Conservation (phyloP, 2,329 filamentous ascomycete genomes). For the Neonectria hederae region DNA sequence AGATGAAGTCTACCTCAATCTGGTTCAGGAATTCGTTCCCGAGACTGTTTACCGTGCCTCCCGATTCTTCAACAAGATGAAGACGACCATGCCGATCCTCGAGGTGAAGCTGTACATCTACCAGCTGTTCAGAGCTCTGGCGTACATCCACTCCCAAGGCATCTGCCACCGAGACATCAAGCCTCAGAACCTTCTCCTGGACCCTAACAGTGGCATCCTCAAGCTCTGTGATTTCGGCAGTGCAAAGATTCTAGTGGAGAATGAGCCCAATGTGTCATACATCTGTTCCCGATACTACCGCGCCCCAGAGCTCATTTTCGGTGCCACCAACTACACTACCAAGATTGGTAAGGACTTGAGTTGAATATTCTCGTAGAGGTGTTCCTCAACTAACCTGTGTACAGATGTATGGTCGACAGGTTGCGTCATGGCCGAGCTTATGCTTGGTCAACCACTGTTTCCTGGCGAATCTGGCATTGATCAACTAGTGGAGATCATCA, state of each 20-base stretch:
- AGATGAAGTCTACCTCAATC: slow-evolving; percentile 98
- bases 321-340: slow-evolving; percentile 98
- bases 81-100: slow-evolving; percentile 98
- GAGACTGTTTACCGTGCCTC: slow-evolving; percentile 98
- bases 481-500: slow-evolving; percentile 99
- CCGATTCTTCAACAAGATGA: slow-evolving; percentile 99
- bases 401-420: slow-evolving; percentile 99
- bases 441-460: slow-evolving; percentile 98
- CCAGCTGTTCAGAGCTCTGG: slow-evolving; percentile 96
- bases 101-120: slow-evolving; percentile 99
- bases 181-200: slow-evolving; percentile 94
- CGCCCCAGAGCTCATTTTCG: slow-evolving; percentile 97
- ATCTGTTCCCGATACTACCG: slow-evolving; percentile 99
- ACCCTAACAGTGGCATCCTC: slow-evolving; percentile 88
- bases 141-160: slow-evolving; percentile 98
- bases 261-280: slow-evolving; percentile 99
- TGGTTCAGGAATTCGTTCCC: slow-evolving; percentile 97
- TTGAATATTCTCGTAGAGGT: neutral
- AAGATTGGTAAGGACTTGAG: slow-evolving; percentile 84
- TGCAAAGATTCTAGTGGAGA: slow-evolving; percentile 97
- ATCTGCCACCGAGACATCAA: slow-evolving; percentile 99
- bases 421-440: slow-evolving; percentile 98
- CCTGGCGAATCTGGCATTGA: slow-evolving; percentile 98
- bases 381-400: slow-evolving; percentile 18
- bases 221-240: slow-evolving; percentile 99